Percentiles rank a stretch among this genome's conserved stretches.
These are phyloP conservation scores for Symbiotaphrina buchneri DNA, from an alignment of 495 filamentous ascomycete genomes.

Conservation along the genomic window DNA sequence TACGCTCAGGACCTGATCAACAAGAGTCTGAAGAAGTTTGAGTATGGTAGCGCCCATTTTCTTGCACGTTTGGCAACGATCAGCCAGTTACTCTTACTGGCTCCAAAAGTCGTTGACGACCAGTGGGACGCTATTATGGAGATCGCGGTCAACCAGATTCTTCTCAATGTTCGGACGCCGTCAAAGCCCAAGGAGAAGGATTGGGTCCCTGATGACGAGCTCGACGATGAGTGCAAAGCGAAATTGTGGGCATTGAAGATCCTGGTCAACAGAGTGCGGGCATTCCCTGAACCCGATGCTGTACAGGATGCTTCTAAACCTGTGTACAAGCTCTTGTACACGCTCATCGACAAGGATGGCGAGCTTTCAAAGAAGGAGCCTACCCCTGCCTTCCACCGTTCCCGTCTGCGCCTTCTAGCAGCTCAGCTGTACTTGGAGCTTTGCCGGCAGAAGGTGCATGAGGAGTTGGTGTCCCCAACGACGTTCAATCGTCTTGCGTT, in stretches of 20 bases:
- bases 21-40: conserved; percentile 52
- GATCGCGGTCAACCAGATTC: conserved; percentile 51
- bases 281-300: conserved; percentile 30
- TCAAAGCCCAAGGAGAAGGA: conserved; percentile 22
- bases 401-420: conserved; percentile 59
- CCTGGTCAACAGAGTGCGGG: conserved; percentile 67
- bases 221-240: conserved; percentile 62
- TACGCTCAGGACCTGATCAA: conserved; percentile 65
- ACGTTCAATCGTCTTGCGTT: conserved; percentile 65
- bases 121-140: conserved; percentile 54
- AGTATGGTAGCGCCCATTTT: conserved; percentile 51
- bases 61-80: conserved; percentile 68
- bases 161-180: conserved; percentile 41
- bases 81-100: conserved; percentile 64
- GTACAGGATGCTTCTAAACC: conserved; percentile 39
- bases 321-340: conserved; percentile 58
- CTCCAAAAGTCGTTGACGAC: conserved; percentile 47
- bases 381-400: conserved; percentile 51
- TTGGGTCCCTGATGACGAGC: conserved; percentile 44
- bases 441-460: conserved; percentile 47
- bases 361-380: conserved; percentile 53
- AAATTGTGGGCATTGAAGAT: conserved; percentile 80
- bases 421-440: conserved; percentile 70
- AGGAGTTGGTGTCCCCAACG: conserved; percentile 42
- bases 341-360: conserved; percentile 47